Base-by-base conservation (phyloP, 345 rosid species). In the Melaleuca alternifolia region DNA sequence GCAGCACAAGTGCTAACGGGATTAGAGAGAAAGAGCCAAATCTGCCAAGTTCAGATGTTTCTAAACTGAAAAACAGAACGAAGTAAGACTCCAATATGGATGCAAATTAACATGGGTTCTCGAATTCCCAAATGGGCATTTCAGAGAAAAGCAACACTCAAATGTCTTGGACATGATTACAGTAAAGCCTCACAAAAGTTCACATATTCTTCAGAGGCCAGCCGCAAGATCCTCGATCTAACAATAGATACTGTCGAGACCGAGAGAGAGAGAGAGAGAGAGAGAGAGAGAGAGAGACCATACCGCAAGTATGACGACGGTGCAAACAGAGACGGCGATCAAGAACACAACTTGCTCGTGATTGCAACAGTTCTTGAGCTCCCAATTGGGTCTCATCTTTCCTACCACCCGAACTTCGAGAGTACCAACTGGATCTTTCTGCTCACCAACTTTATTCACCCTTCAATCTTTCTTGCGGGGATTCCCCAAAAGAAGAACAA, bases 301-400 rank as follows among this genome's bases (percentile, higher is more conserved):
- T 86, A 90, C 91, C 88, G 92, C 94, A 51, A 94, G 97, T 83
- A 94, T 93, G 56, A 93, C 94, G 52, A 94, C 89, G 50, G 95
- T 88, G 91, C 92, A 93, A 86, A 94, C 91, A 14, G 89, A 89
- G 84, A 94, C 90, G 59, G 93, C 91, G 85, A 91, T 88, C 65
- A 93, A 86, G 90, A 94, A 93, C 77, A 89, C 89, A 65, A 90
- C 90, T 90, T 94, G 97, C 75, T 94, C 95, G 51, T 91, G 93
- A 84, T 91, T 65, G 89, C 94, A 93, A 90, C 97, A 93, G 85
- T 88, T 84, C 88, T 89, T 89, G 33, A 93, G 93, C 88, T 91
- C 95, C 94, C 95, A 92, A 81, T 93, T 91, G 65, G 93, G 91
- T 89, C 88, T 92, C 91, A 86, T 87, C 51, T 71, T 37, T 28